phyloP scores from a whole-genome alignment of 345 rosid species.

The Lumnitzera racemosa region DNA sequence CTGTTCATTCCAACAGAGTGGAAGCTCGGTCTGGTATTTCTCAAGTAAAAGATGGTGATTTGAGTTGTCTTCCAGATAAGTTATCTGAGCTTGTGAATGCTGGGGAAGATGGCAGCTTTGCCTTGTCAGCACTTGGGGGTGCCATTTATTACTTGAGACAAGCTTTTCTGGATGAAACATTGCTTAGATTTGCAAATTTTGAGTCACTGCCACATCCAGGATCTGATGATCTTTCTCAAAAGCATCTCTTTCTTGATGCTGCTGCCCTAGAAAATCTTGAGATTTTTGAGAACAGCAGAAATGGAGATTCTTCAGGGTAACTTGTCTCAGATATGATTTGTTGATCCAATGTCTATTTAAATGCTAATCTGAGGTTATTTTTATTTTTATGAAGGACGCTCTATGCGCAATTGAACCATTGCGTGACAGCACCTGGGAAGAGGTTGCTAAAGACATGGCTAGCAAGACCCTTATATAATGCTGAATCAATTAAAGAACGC shows the following conservation, averaged over 20 bases:
- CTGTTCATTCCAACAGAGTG: conserved; percentile 24
- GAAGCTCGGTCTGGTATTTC: conserved; percentile 20
- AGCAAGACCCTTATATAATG: conserved; percentile 78
- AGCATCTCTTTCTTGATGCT: conserved; percentile 92
- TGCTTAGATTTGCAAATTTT: conserved; percentile 87
- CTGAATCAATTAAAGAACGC: conserved; percentile 65
- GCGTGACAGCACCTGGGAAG: conserved; percentile 91
- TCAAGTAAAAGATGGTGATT: conserved; percentile 19
- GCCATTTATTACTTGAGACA: conserved; percentile 81
- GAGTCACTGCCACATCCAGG: conserved; percentile 70
- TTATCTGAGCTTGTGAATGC: conserved; percentile 46
- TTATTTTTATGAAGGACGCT: conserved; percentile 54
- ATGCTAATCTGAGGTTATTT: conserved; percentile 13
- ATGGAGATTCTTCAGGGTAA: conserved; percentile 83
- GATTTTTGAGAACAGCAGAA: conserved; percentile 88
- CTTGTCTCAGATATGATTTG: conserved; percentile 13
- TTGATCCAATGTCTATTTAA: conserved; percentile 3
- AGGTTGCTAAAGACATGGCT: conserved; percentile 90
- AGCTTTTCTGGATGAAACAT: conserved; percentile 78
- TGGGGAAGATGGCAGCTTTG: conserved; percentile 48
- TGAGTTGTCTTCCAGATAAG: conserved; percentile 42
- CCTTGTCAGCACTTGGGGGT: conserved; percentile 96
- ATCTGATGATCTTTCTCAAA: conserved; percentile 43
- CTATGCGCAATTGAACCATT: conserved; percentile 80
- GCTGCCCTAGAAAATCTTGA: conserved; percentile 96